These are phyloP conservation scores for Colletotrichum eremochloae DNA, from an alignment of 2,329 filamentous ascomycete genomes.

Conservation along the genomic window DNA sequence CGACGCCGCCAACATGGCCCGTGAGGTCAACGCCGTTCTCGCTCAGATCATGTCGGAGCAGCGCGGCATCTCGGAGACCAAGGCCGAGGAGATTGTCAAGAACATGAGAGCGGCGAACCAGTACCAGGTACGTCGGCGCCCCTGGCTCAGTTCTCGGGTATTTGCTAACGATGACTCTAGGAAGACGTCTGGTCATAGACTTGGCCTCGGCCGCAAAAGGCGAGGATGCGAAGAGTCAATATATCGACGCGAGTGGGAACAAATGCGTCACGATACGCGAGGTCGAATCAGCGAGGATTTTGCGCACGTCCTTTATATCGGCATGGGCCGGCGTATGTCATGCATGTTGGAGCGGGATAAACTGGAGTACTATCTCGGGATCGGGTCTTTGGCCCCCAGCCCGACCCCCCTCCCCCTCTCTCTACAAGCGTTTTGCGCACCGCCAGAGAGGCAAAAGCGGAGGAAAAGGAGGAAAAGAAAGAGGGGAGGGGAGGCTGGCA, in stretches of 20 bases:
- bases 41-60: conserved; percentile 88
- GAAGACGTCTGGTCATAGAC: conserved; percentile 79
- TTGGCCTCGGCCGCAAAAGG: conserved; percentile 40
- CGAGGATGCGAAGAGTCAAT: conserved; percentile 22
- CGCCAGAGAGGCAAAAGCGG: not conserved
- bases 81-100: conserved; percentile 97
- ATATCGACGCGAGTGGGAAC: not conserved
- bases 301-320: conserved; percentile 35
- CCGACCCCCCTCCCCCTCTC: not conserved
- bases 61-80: conserved; percentile 83
- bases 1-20: conserved; percentile 96
- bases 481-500: not conserved
- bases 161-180: conserved; percentile 58
- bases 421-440: not conserved
- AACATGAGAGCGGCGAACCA: conserved; percentile 94
- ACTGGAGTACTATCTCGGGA: conserved; percentile 24
- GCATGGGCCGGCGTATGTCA: conserved; percentile 39
- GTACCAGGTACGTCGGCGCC: conserved; percentile 81
- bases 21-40: conserved; percentile 90
- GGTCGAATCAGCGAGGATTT: not conserved
- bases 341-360: conserved; percentile 36
- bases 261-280: not conserved
- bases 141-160: conserved; percentile 7
- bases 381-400: not conserved
- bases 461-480: not conserved